phyloP scores from a whole-genome alignment of 768 basidiomycete species.

The Tricholoma sp. region DNA sequence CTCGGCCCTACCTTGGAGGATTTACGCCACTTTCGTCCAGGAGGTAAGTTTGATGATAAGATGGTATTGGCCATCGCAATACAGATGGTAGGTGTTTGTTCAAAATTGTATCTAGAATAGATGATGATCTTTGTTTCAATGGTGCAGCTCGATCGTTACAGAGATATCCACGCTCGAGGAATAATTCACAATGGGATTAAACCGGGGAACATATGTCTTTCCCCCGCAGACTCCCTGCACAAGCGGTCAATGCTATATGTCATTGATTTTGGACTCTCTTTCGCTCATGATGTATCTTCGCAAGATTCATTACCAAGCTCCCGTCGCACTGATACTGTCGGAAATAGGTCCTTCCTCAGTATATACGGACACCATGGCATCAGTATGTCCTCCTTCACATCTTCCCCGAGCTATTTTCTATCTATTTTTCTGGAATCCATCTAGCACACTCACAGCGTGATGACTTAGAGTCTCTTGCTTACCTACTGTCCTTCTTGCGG shows the following conservation, averaged over 20 bases:
- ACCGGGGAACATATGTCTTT: slow-evolving; percentile 26
- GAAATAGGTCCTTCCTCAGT: slow-evolving; percentile 26
- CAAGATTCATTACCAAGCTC: slow-evolving; percentile 12
- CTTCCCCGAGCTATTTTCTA: neutral
- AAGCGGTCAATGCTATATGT: slow-evolving; percentile 11
- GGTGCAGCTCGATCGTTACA: slow-evolving; percentile 22
- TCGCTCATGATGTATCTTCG: slow-evolving; percentile 7
- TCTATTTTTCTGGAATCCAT: neutral
- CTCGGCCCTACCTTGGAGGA: slow-evolving; percentile 25
- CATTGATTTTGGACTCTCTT: slow-evolving; percentile 27
- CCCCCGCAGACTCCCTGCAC: slow-evolving; percentile 2
- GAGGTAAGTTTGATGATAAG: slow-evolving; percentile 11
- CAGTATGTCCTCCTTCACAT: slow-evolving; percentile 14
- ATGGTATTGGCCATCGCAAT: slow-evolving; percentile 25
- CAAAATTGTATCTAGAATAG: neutral
- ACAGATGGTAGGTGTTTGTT: slow-evolving; percentile 18
- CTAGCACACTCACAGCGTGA: slow-evolving; percentile 30
- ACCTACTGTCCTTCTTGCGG: slow-evolving; percentile 27
- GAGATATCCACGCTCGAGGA: slow-evolving; percentile 18
- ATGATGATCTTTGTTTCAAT: neutral
- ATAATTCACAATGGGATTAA: slow-evolving; percentile 29
- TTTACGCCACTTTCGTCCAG: slow-evolving; percentile 11
- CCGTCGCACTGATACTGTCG: slow-evolving; percentile 16
- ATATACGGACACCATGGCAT: slow-evolving; percentile 27
- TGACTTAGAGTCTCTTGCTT: slow-evolving; percentile 32